phyloP scores from a whole-genome alignment of 2,329 filamentous ascomycete species.

The Diaporthe sp. region DNA sequence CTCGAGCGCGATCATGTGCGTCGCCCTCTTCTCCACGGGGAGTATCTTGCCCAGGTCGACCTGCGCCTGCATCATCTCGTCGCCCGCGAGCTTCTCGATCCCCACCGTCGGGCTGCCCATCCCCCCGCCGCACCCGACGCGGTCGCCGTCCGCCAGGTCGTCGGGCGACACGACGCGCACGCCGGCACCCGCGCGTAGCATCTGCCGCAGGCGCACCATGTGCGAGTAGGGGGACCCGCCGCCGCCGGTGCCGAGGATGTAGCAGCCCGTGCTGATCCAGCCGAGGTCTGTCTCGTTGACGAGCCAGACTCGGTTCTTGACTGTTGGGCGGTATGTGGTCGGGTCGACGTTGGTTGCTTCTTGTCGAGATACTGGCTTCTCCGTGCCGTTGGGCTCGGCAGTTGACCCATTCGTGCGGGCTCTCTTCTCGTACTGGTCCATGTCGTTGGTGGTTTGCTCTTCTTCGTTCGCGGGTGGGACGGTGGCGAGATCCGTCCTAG shows the following conservation, averaged over 20 bases:
- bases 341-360: constrained; percentile 50
- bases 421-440: constrained; percentile 48
- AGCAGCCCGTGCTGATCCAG: constrained; percentile 71
- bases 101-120: constrained; percentile 72
- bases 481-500: constrained; percentile 48
- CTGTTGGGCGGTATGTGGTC: constrained; percentile 62
- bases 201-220: constrained; percentile 65
- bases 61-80: constrained; percentile 68
- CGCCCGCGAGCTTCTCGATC: constrained; percentile 71
- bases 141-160: constrained; percentile 64
- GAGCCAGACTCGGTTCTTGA: constrained; percentile 67
- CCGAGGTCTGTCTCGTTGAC: constrained; percentile 70
- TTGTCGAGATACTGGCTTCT: constrained; percentile 23
- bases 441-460: constrained; percentile 36
- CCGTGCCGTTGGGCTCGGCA: constrained; percentile 17
- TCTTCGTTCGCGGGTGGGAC: constrained; percentile 17
- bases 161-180: constrained; percentile 66
- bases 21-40: constrained; percentile 54
- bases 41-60: constrained; percentile 67
- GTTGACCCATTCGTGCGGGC: constrained; percentile 18
- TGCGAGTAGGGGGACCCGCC: constrained; percentile 69
- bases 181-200: constrained; percentile 63
- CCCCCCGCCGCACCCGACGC: constrained; percentile 69
- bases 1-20: constrained; percentile 73
- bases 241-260: constrained; percentile 73